Conservation (phyloP, 345 rosid genomes). For the Citrus glauca region DNA sequence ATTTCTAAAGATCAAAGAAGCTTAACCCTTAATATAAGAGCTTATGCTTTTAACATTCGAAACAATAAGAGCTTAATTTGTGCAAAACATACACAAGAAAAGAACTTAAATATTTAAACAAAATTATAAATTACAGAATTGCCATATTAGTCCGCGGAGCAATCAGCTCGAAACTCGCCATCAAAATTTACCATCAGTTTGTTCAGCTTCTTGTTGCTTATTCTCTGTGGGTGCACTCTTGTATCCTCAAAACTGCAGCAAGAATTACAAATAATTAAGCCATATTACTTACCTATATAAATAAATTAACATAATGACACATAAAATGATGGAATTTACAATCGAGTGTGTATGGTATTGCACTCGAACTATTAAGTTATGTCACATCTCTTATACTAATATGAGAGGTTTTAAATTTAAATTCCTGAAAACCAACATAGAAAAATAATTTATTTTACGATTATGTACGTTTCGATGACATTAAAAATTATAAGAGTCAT, state of each 20-base stretch:
- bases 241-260: conserved; percentile 32
- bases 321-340: too few species aligned
- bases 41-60: not conserved
- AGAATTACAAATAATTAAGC: not conserved
- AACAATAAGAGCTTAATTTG: not conserved
- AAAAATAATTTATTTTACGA: too few species aligned
- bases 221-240: conserved; percentile 35
- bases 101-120: not conserved
- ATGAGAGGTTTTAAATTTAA: too few species aligned
- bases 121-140: not conserved
- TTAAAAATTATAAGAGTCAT: too few species aligned
- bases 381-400: too few species aligned
- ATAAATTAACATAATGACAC: too few species aligned
- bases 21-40: not conserved
- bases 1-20: not conserved
- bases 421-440: too few species aligned
- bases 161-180: not conserved
- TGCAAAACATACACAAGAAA: not conserved
- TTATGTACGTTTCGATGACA: too few species aligned
- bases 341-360: too few species aligned
- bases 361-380: too few species aligned
- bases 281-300: too few species aligned
- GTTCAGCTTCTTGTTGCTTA: conserved; percentile 57
- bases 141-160: not conserved
- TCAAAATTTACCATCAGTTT: conserved; percentile 43